These are phyloP conservation scores for Penicillium sp. DNA, from an alignment of 2,329 filamentous ascomycete genomes.

Conservation along the genomic window DNA sequence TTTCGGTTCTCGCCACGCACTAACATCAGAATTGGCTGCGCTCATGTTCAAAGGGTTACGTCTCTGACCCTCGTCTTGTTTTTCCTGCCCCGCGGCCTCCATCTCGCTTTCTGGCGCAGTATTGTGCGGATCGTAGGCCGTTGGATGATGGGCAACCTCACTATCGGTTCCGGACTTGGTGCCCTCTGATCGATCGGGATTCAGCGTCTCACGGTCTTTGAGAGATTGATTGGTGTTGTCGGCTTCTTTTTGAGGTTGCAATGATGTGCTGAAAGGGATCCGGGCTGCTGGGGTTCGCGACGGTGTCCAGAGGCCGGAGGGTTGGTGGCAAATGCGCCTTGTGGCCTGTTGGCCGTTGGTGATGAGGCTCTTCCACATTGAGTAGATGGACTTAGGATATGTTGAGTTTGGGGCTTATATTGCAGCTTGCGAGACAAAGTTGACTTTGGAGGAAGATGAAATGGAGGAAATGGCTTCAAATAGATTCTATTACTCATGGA, in stretches of 20 bases:
- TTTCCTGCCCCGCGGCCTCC: conserved; percentile 37
- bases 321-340: conserved; percentile 2
- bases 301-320: conserved; percentile 1
- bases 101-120: conserved; percentile 65
- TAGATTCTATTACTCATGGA: not conserved
- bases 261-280: conserved; percentile 9
- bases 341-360: conserved; percentile 15
- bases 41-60: conserved; percentile 60
- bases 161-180: conserved; percentile 67
- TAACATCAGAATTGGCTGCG: conserved; percentile 62
- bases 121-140: conserved; percentile 68
- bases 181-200: conserved; percentile 66
- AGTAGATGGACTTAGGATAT: not conserved
- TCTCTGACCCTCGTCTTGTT: conserved; percentile 39
- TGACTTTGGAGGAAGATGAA: not conserved
- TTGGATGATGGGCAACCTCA: conserved; percentile 57
- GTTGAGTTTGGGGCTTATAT: not conserved
- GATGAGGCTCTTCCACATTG: conserved; percentile 24
- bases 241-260: conserved; percentile 9
- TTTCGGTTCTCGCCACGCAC: conserved; percentile 46
- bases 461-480: not conserved
- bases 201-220: conserved; percentile 61
- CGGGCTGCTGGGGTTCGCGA: not conserved
- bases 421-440: not conserved
- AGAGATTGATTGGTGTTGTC: not conserved